Evolutionary conservation across 2,329 filamentous ascomycete species (phyloP).

Genomic region (Erysiphe pulchra): DNA sequence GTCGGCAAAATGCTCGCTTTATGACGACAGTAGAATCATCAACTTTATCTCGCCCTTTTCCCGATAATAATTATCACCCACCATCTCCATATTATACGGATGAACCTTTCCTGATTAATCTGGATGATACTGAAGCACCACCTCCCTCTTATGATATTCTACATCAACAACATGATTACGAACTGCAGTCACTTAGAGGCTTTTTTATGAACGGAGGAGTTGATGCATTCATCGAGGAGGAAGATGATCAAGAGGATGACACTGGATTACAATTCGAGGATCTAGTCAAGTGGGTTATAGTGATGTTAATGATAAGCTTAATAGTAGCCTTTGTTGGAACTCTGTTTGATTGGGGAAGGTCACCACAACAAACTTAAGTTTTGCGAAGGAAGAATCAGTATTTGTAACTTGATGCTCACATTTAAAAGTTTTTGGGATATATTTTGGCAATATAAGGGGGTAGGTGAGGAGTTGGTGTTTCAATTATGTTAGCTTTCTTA

Average conservation of each 20-base stretch:
- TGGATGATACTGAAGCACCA: neutral
- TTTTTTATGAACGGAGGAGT: neutral
- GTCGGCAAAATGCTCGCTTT: neutral
- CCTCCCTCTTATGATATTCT: neutral
- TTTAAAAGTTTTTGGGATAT: too few species aligned
- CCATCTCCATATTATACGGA: neutral
- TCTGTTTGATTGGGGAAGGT: neutral
- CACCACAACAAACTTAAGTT: neutral
- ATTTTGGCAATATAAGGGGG: too few species aligned
- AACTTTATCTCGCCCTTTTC: too few species aligned
- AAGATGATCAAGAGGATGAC: neutral
- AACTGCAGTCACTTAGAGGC: neutral
- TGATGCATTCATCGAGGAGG: neutral
- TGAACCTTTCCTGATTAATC: neutral
- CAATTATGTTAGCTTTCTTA: too few species aligned
- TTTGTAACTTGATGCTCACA: too few species aligned
- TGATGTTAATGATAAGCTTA: neutral
- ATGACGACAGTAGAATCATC: too few species aligned
- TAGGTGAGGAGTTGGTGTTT: too few species aligned
- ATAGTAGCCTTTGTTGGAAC: neutral
- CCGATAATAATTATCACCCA: neutral
- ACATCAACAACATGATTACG: neutral
- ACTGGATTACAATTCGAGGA: neutral
- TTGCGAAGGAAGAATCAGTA: too few species aligned
- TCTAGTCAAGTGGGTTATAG: neutral